These are phyloP conservation scores for Leishmania guyanensis DNA, from an alignment of 208 protist species.

Conservation along the genomic window DNA sequence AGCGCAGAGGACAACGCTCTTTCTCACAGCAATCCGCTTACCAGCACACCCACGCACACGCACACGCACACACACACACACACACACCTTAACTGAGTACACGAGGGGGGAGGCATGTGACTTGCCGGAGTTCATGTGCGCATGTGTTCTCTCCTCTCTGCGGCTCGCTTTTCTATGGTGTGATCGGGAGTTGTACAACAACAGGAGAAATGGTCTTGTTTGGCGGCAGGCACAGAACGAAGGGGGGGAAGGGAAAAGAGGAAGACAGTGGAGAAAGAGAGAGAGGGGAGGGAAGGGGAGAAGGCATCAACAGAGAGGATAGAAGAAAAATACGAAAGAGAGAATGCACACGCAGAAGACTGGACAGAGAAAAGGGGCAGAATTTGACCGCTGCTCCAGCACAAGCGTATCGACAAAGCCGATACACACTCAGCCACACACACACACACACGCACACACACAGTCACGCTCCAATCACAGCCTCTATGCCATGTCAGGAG, in stretches of 20 bases:
- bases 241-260: not conserved
- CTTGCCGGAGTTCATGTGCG: not conserved
- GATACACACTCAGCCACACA: too few relatives aligned
- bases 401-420: not conserved
- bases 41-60: not conserved
- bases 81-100: not conserved
- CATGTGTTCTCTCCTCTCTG: not conserved
- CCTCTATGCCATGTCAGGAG: not conserved
- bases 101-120: not conserved
- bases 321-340: not conserved
- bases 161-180: too few relatives aligned
- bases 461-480: not conserved
- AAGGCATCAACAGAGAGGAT: not conserved
- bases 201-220: constrained; percentile 11
- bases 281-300: not conserved
- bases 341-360: not conserved
- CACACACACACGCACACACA: not conserved
- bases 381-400: not conserved
- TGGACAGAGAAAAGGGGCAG: not conserved
- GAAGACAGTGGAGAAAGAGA: not conserved
- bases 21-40: not conserved
- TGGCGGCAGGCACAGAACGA: constrained; percentile 4
- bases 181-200: constrained; percentile 3
- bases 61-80: not conserved
- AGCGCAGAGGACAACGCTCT: not conserved